phyloP scores from a whole-genome alignment of 163 green algal genomes.

The Coccomyxa subellipsoidea region DNA sequence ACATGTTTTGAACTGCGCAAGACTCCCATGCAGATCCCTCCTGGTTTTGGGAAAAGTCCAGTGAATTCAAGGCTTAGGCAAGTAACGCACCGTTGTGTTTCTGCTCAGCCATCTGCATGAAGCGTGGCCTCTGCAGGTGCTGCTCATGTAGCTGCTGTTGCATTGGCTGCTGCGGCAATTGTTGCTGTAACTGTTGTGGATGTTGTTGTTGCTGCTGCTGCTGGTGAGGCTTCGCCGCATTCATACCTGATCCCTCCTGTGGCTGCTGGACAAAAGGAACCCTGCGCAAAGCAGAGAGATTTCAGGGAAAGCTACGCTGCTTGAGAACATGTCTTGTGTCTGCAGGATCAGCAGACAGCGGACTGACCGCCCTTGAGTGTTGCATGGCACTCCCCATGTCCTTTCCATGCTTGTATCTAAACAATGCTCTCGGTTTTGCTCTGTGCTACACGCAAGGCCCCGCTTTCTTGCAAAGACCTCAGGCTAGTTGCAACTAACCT shows the following conservation, averaged over 20 bases:
- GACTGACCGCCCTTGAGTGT: too few species aligned
- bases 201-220: background rate
- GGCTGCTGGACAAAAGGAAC: background rate
- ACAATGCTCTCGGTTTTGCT: too few species aligned
- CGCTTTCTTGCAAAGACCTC: too few species aligned
- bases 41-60: background rate
- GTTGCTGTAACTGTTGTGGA: too few species aligned
- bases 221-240: background rate
- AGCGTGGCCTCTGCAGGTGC: background rate
- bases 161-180: background rate
- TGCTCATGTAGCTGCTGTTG: background rate
- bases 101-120: background rate
- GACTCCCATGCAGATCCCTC: background rate
- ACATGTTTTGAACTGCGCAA: too few species aligned
- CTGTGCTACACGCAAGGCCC: too few species aligned
- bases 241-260: background rate
- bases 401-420: too few species aligned
- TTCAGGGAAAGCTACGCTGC: too few species aligned
- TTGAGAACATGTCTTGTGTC: too few species aligned
- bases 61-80: background rate
- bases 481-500: too few species aligned
- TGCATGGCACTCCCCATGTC: too few species aligned
- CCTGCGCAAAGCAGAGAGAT: background rate
- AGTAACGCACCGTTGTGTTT: background rate
- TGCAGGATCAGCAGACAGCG: too few species aligned